phyloP scores from a whole-genome alignment of 2,329 filamentous ascomycete species.

The Fusarium ambrosium region DNA sequence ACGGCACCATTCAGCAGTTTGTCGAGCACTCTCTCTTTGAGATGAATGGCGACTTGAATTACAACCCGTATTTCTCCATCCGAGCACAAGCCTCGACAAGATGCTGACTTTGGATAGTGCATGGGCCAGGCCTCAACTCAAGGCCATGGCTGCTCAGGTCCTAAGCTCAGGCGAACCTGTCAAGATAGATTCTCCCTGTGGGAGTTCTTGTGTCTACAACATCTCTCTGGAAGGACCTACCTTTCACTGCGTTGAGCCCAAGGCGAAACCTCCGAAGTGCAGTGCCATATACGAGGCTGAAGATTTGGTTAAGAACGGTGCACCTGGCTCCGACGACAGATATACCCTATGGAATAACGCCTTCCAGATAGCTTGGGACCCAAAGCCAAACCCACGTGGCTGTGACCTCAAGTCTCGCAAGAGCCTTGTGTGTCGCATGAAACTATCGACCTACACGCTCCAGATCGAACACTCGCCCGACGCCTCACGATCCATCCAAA shows the following conservation, averaged over 20 bases:
- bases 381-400: no score
- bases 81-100: background rate
- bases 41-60: background rate
- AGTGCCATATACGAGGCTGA: background rate
- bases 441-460: background rate
- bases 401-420: background rate
- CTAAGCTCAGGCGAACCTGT: background rate
- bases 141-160: background rate
- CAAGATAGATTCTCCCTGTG: background rate
- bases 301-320: background rate
- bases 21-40: background rate
- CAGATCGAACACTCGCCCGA: background rate
- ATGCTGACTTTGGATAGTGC: background rate
- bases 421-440: background rate
- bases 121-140: background rate
- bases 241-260: background rate
- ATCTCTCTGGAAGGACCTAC: background rate
- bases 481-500: background rate
- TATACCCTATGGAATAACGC: background rate
- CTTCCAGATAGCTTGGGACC: background rate
- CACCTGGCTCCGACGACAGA: no score
- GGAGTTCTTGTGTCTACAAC: background rate
- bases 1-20: background rate
- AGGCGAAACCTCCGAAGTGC: background rate
- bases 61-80: background rate